Conservation (phyloP, 1,284 basidiomycete species). For the Cystobasidium sp. region DNA sequence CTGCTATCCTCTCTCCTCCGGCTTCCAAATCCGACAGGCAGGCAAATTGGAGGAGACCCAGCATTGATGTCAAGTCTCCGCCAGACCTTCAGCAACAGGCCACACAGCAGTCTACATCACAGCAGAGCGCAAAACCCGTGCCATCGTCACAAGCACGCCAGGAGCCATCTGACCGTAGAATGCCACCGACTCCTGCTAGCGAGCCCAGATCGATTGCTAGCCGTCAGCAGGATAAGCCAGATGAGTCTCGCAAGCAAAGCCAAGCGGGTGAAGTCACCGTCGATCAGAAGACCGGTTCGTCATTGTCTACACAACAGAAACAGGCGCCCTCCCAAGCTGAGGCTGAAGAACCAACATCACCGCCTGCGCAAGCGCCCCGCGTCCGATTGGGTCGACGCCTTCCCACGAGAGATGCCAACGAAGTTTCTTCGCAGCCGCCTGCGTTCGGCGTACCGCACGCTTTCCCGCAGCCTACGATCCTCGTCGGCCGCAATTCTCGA, state of each 20-base stretch:
- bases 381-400: slow-evolving; percentile 24
- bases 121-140: no score
- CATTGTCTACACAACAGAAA: background rate
- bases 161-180: no score
- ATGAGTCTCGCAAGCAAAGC: no score
- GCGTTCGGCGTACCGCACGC: slow-evolving; percentile 20
- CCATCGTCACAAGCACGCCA: no score
- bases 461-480: slow-evolving; percentile 43
- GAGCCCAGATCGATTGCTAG: no score
- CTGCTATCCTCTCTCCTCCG: slow-evolving; percentile 28
- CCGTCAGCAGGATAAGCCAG: no score
- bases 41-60: slow-evolving; percentile 24
- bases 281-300: background rate
- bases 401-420: background rate
- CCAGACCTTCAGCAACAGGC: background rate
- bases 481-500: background rate
- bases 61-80: slow-evolving; percentile 11
- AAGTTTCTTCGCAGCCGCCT: background rate
- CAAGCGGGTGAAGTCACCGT: no score
- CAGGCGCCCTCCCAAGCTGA: background rate
- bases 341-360: slow-evolving; percentile 7
- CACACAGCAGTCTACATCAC: background rate
- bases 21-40: slow-evolving; percentile 10
- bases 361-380: slow-evolving; percentile 15
- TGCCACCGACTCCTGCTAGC: no score